Conservation (phyloP, 768 basidiomycete species). For the Termitomyces titanicus region DNA sequence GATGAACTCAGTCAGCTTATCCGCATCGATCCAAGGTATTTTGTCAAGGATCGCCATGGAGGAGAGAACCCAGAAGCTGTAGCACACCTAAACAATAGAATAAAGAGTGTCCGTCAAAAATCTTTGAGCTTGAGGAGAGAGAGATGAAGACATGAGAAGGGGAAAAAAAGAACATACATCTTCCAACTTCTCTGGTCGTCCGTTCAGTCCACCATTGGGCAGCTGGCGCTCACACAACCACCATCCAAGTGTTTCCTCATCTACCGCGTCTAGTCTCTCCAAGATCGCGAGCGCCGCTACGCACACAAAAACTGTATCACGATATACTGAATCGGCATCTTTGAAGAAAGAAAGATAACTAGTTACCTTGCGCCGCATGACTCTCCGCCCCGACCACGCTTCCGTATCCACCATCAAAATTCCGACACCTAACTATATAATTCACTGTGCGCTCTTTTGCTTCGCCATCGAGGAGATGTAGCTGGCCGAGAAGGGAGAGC, state of each 20-base stretch:
- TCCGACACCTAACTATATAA: conserved; percentile 76
- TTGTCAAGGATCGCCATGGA: conserved; percentile 80
- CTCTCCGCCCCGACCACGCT: conserved; percentile 82
- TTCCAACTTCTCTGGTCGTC: conserved; percentile 95
- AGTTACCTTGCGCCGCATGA: conserved; percentile 83
- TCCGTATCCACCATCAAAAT: conserved; percentile 97
- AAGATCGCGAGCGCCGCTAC: conserved; percentile 85
- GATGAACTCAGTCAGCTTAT: conserved; percentile 78
- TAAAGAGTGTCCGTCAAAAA: neutral
- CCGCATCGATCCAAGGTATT: conserved; percentile 82
- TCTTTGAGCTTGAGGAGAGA: neutral
- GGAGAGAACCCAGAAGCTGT: conserved; percentile 96
- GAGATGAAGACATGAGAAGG: neutral
- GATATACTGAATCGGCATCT: neutral
- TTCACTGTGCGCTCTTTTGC: conserved; percentile 61
- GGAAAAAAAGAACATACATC: conserved; percentile 60
- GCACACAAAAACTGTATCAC: conserved; percentile 76
- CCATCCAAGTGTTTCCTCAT: conserved; percentile 78
- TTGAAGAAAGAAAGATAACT: neutral
- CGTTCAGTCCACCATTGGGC: conserved; percentile 91
- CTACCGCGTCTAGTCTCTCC: conserved; percentile 75
- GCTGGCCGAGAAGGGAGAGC: conserved; percentile 73
- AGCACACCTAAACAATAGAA: conserved; percentile 70
- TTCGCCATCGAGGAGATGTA: conserved; percentile 65
- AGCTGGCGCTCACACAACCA: conserved; percentile 95